Conservation (phyloP, 306 rosid species). For the Carpinus viminea region DNA sequence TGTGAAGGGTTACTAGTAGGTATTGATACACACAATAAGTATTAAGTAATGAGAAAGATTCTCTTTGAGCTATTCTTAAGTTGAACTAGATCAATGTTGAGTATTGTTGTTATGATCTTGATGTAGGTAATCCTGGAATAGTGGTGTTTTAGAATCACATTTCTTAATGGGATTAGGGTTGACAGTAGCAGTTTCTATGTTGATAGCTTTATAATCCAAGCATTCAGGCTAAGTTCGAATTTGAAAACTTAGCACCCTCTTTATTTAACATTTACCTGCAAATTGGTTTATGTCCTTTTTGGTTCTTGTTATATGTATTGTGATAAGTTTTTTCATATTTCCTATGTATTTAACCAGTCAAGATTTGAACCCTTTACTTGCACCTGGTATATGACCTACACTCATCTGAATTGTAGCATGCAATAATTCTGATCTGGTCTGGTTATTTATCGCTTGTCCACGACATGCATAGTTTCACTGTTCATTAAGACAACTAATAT, state of each 20-base stretch:
- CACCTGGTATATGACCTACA: neutral
- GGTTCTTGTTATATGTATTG: neutral
- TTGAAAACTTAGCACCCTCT: neutral
- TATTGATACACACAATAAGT: neutral
- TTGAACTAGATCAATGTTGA: neutral
- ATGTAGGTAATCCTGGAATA: neutral
- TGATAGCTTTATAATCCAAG: neutral
- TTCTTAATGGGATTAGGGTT: neutral
- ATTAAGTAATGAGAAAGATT: neutral
- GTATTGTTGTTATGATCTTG: too few species aligned
- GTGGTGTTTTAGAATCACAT: too few species aligned
- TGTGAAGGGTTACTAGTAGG: neutral
- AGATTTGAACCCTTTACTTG: neutral
- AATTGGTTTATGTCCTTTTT: constrained; percentile 1
- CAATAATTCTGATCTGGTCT: neutral
- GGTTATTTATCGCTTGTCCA: neutral
- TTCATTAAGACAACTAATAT: constrained; percentile 28
- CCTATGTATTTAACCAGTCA: neutral
- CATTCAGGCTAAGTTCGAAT: neutral
- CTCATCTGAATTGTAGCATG: neutral
- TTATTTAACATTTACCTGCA: neutral
- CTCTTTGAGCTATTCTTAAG: neutral
- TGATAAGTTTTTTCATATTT: neutral
- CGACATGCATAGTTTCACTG: constrained; percentile 14
- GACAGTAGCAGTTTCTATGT: neutral